Conservation (phyloP, 2,329 filamentous ascomycete species). For the Cordyceps farinosa region DNA sequence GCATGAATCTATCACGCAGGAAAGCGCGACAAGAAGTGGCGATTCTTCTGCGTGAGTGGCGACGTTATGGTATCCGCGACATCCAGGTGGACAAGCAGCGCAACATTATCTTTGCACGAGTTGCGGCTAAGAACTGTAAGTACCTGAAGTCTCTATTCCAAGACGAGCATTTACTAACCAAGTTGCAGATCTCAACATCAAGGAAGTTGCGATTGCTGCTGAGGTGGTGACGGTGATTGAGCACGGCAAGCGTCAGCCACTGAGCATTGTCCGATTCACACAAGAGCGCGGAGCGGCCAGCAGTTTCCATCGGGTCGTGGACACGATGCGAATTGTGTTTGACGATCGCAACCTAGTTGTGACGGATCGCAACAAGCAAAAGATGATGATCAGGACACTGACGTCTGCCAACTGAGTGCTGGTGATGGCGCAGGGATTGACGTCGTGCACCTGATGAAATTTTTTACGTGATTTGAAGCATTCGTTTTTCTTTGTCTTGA, state of each 20-base stretch:
- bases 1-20: conserved; percentile 66
- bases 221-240: conserved; percentile 89
- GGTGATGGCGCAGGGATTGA: neutral
- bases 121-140: conserved; percentile 77
- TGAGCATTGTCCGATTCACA: conserved; percentile 80
- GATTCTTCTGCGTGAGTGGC: conserved; percentile 74
- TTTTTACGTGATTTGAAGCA: neutral
- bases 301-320: conserved; percentile 79
- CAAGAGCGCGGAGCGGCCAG: conserved; percentile 90
- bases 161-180: neutral
- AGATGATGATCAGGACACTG: conserved; percentile 70
- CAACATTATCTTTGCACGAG: conserved; percentile 74
- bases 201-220: conserved; percentile 81
- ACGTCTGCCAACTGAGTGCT: conserved; percentile 41
- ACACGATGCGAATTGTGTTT: conserved; percentile 69
- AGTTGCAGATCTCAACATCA: conserved; percentile 67
- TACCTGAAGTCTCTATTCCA: neutral
- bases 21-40: conserved; percentile 74
- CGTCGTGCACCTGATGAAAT: neutral
- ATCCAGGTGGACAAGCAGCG: conserved; percentile 74
- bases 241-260: conserved; percentile 69
- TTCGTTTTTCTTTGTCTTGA: neutral
- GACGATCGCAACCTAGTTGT: conserved; percentile 64
- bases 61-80: conserved; percentile 74
- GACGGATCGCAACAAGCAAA: conserved; percentile 60